A percentile compares a stretch with the other conserved stretches of the same genome.
These are phyloP conservation scores for Jacaranda mimosifolia DNA, from an alignment of 257 asterid species.

Conservation along the genomic window DNA sequence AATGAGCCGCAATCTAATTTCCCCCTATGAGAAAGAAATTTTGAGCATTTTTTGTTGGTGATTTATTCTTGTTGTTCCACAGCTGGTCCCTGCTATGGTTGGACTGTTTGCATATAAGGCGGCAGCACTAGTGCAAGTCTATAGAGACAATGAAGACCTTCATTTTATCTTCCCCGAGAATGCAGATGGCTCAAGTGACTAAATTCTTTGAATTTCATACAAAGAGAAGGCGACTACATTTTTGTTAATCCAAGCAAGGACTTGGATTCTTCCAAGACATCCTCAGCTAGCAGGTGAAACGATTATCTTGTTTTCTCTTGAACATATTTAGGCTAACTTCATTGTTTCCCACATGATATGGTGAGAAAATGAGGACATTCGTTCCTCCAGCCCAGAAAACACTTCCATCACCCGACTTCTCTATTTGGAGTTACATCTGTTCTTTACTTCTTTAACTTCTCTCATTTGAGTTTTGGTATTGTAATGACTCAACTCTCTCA, in stretches of 20 bases:
- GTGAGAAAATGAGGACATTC: neutral
- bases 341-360: neutral
- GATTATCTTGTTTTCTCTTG: slow-evolving; percentile 5
- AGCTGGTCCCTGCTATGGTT: slow-evolving; percentile 92
- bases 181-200: slow-evolving; percentile 52
- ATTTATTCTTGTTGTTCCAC: slow-evolving; percentile 39
- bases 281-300: slow-evolving; percentile 23
- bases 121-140: slow-evolving; percentile 94
- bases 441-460: neutral
- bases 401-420: neutral
- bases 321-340: neutral
- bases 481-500: neutral
- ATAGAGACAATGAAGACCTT: slow-evolving; percentile 94
- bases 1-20: neutral
- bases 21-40: neutral
- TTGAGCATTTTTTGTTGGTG: neutral
- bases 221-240: neutral
- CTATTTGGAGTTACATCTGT: too few relatives aligned
- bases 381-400: neutral
- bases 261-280: slow-evolving; percentile 21
- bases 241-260: slow-evolving; percentile 19
- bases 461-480: neutral
- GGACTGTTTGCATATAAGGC: slow-evolving; percentile 98
- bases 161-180: slow-evolving; percentile 74
- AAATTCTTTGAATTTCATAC: slow-evolving; percentile 28